Conservation (phyloP, 2,329 filamentous ascomycete genomes). For the Phaeosphaeriaceae sp. region DNA sequence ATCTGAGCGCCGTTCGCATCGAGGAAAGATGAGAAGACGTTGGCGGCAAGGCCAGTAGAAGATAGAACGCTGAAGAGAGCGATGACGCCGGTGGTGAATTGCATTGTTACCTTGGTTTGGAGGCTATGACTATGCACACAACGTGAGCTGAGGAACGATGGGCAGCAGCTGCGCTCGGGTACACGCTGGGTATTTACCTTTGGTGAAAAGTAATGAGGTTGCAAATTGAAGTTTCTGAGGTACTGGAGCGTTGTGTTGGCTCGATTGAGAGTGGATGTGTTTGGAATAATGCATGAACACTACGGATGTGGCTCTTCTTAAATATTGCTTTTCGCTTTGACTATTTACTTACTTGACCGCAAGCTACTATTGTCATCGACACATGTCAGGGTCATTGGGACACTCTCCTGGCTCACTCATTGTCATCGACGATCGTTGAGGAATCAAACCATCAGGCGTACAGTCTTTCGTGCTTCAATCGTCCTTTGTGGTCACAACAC, state of each 20-base stretch:
- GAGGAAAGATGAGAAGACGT: conserved; percentile 1
- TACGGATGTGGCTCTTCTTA: neutral
- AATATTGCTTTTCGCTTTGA: neutral
- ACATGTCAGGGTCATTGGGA: neutral
- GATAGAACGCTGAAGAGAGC: neutral
- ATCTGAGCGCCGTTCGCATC: neutral
- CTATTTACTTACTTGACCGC: neutral
- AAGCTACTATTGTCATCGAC: neutral
- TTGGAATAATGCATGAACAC: neutral
- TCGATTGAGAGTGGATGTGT: neutral
- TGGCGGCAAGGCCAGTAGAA: neutral
- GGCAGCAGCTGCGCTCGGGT: no score
- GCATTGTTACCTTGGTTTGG: neutral
- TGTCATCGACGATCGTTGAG: no score
- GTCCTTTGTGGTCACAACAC: no score
- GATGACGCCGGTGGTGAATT: neutral
- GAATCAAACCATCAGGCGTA: no score
- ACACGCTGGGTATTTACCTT: no score
- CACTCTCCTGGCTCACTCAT: no score
- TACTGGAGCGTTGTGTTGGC: neutral
- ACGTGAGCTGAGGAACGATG: no score
- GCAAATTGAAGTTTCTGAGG: neutral
- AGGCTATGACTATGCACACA: no score
- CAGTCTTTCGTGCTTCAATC: no score
- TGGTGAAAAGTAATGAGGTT: no score